Percentiles rank a stretch among this genome's conserved stretches.
Evolutionary conservation across 208 protist genomes (phyloP).

Genomic region (Acanthamoeba pearcei): DNA sequence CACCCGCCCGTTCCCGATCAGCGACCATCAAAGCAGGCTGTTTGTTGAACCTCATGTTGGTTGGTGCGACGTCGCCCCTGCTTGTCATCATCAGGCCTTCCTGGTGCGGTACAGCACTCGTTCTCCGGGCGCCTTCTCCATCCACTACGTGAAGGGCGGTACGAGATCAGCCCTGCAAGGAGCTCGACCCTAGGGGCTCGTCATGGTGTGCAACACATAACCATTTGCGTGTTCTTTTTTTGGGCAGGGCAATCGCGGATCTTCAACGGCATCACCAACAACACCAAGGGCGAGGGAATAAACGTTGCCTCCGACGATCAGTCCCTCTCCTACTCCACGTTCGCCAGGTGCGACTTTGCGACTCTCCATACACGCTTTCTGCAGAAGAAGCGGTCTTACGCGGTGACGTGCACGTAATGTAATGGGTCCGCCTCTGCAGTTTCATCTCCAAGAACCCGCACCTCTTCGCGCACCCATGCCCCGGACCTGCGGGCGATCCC

Average conservation of each 20-base stretch:
- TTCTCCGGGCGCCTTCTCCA: conserved; percentile 39
- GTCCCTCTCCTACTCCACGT: conserved; percentile 26
- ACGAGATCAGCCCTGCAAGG: neutral
- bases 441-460: conserved; percentile 54
- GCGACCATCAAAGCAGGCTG: too few relatives aligned
- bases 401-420: neutral
- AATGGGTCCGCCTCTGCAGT: neutral
- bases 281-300: conserved; percentile 40
- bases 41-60: neutral
- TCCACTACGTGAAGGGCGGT: conserved; percentile 53
- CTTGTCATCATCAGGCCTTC: neutral
- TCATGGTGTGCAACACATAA: too few relatives aligned
- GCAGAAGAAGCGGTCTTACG: too few relatives aligned
- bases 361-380: too few relatives aligned
- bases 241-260: conserved; percentile 30
- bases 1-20: neutral
- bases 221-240: neutral
- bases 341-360: neutral
- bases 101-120: conserved; percentile 18
- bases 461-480: neutral
- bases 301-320: conserved; percentile 32
- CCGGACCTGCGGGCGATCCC: neutral
- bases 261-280: conserved; percentile 66
- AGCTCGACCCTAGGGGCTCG: too few relatives aligned
- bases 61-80: neutral